Base-by-base conservation (phyloP, 768 basidiomycete species). In the Leccinum broughii region DNA sequence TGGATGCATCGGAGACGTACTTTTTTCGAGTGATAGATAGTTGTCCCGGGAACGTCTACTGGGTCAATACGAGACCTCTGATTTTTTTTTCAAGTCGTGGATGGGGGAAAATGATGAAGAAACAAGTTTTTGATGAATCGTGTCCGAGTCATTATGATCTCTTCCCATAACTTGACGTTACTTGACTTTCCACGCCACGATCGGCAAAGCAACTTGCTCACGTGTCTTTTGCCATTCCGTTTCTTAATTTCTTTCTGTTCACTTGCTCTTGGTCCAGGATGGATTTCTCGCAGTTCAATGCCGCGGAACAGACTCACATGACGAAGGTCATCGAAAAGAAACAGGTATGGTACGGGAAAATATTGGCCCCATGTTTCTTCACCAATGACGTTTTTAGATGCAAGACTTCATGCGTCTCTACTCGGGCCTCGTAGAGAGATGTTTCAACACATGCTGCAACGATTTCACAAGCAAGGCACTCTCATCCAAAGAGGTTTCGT, bases 351-450 rank as follows among this genome's bases (percentile, higher is more conserved):
- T 90, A 61, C 58, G 80, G 61, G 24, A 57, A 46, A 35, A 37
- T 14, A 28, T 15, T 6, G 5, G 6, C 6, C 57, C 28, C 8
- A 30, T 0, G 39, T 41, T 1, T n/a, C 0, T 41, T 41, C 39
- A 41, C 39, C 9, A 41, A 41, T 50, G 20, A 10, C 55, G 22
- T 51, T 71, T 44, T 15, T 28, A 98, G 95, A 96, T 99, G 95
- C 93, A 96, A 82, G 96, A 98, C 80, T 98, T 99, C 70, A 81
- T 99, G 81, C 84, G 83, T 70, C 88, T 98, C 77, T 98, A 99
- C 77, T 91, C 93, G 24, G 90, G 87, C 71, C 84, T 99, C 58
- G 94, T 95, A 34, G 96, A 98, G 74, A 88, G 92, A 67, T 99
- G 96, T 76, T 99, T 99, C 83, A 93, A 81, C 68, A 81, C 92